phyloP scores from a whole-genome alignment of 805 yeast genomes.

The Cyberlindnera samutprakarnensis region DNA sequence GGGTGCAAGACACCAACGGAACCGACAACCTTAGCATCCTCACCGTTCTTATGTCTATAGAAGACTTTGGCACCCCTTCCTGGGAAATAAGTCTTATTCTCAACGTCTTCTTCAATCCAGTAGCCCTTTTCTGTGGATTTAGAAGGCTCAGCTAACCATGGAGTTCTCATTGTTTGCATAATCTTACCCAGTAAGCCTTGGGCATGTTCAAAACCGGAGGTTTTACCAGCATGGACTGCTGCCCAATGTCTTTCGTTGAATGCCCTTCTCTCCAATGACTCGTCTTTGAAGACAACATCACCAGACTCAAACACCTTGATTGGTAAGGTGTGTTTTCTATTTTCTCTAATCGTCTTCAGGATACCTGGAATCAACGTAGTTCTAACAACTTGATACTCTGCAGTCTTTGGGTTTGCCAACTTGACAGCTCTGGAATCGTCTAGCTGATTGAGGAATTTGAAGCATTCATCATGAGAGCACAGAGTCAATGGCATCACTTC shows the following conservation, averaged over 20 bases:
- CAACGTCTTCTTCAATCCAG: slow-evolving; percentile 71
- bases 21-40: slow-evolving; percentile 58
- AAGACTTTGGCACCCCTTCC: slow-evolving; percentile 92
- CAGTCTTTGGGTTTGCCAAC: slow-evolving; percentile 92
- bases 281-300: slow-evolving; percentile 85
- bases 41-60: slow-evolving; percentile 61
- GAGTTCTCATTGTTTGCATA: slow-evolving; percentile 92
- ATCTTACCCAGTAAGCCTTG: slow-evolving; percentile 93
- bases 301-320: slow-evolving; percentile 93
- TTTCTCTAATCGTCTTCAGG: slow-evolving; percentile 90
- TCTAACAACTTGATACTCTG: slow-evolving; percentile 96
- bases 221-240: slow-evolving; percentile 90
- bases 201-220: slow-evolving; percentile 88
- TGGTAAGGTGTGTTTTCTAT: slow-evolving; percentile 92
- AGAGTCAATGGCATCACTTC: slow-evolving; percentile 95
- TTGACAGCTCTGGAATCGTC: slow-evolving; percentile 84
- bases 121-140: slow-evolving; percentile 61
- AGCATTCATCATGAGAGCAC: slow-evolving; percentile 96
- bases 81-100: slow-evolving; percentile 78
- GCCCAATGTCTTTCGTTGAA: slow-evolving; percentile 91
- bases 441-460: slow-evolving; percentile 65
- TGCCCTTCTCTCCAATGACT: slow-evolving; percentile 77
- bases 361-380: slow-evolving; percentile 92
- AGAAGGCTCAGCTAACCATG: slow-evolving; percentile 54
- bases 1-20: slow-evolving; percentile 94